Evolutionary conservation across 495 filamentous ascomycete species (phyloP).

Genomic region (Lophiostoma macrostomum): DNA sequence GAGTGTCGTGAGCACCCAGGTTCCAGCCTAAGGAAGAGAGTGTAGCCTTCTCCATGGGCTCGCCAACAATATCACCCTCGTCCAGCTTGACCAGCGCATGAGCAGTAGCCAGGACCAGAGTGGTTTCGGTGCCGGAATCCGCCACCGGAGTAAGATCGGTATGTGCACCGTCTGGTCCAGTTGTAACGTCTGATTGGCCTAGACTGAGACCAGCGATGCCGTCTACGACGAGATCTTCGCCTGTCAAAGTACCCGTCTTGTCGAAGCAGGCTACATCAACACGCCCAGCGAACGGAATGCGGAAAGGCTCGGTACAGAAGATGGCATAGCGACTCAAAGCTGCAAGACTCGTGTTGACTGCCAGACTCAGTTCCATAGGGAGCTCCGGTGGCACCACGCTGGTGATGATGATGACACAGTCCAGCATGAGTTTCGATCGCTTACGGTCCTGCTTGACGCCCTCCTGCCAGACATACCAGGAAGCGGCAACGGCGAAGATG

Average conservation of each 20-base stretch:
- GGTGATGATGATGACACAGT: conserved; percentile 96
- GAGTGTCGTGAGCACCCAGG: conserved; percentile 79
- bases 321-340: conserved; percentile 93
- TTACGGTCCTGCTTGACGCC: conserved; percentile 90
- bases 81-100: conserved; percentile 95
- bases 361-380: conserved; percentile 95
- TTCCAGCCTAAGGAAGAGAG: conserved; percentile 85
- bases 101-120: conserved; percentile 89
- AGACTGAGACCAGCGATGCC: conserved; percentile 88
- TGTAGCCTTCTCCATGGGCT: conserved; percentile 99
- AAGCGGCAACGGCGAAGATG: conserved; percentile 92
- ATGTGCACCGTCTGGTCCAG: conserved; percentile 75
- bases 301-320: conserved; percentile 98
- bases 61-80: conserved; percentile 94
- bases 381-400: conserved; percentile 96
- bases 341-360: conserved; percentile 97
- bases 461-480: conserved; percentile 99
- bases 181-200: conserved; percentile 61
- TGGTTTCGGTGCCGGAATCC: conserved; percentile 71
- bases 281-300: conserved; percentile 95
- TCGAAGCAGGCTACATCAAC: conserved; percentile 98
- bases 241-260: conserved; percentile 96
- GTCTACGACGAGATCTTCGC: conserved; percentile 95
- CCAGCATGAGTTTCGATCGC: conserved; percentile 92
- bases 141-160: conserved; percentile 64